phyloP scores from a whole-genome alignment of 2,329 filamentous ascomycete species.

The Aspergillus uvarum region DNA sequence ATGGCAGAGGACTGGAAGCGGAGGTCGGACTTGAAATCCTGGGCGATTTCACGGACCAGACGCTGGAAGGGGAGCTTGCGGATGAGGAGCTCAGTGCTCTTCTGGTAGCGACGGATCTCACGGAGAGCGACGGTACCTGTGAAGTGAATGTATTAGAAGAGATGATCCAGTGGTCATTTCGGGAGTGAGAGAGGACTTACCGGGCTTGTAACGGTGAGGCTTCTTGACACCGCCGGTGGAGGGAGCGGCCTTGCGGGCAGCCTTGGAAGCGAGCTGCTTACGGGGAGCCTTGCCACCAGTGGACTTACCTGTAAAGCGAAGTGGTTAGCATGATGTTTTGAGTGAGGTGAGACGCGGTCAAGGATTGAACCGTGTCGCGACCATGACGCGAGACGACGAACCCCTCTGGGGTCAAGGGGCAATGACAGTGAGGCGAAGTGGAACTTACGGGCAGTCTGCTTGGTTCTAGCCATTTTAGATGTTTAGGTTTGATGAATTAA shows the following conservation, averaged over 20 bases:
- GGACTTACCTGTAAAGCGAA: slow-evolving; percentile 61
- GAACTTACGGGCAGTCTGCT: slow-evolving; percentile 54
- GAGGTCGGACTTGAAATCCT: slow-evolving; percentile 92
- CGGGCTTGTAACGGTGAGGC: slow-evolving; percentile 86
- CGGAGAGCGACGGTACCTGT: slow-evolving; percentile 86
- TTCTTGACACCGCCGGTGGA: slow-evolving; percentile 98
- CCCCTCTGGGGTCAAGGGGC: slow-evolving; percentile 17
- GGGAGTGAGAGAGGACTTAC: slow-evolving; percentile 40
- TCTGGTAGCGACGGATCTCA: slow-evolving; percentile 98
- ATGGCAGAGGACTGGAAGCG: slow-evolving; percentile 99
- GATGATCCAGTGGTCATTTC: not conserved
- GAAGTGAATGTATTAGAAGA: slow-evolving; percentile 27
- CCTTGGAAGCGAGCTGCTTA: slow-evolving; percentile 99
- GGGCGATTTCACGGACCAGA: slow-evolving; percentile 93
- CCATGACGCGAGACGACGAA: slow-evolving; percentile 17
- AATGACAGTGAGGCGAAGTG: slow-evolving; percentile 18
- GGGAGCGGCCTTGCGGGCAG: slow-evolving; percentile 95
- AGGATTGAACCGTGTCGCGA: slow-evolving; percentile 15
- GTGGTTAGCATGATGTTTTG: slow-evolving; percentile 27
- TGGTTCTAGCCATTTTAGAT: slow-evolving; percentile 51
- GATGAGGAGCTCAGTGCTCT: slow-evolving; percentile 92
- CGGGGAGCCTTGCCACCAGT: slow-evolving; percentile 71
- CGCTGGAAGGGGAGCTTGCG: slow-evolving; percentile 98
- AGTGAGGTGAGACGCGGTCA: slow-evolving; percentile 11
- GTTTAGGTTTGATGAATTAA: slow-evolving; percentile 31